Conservation (phyloP, 2,329 filamentous ascomycete species). For the Botrytis medusae region DNA sequence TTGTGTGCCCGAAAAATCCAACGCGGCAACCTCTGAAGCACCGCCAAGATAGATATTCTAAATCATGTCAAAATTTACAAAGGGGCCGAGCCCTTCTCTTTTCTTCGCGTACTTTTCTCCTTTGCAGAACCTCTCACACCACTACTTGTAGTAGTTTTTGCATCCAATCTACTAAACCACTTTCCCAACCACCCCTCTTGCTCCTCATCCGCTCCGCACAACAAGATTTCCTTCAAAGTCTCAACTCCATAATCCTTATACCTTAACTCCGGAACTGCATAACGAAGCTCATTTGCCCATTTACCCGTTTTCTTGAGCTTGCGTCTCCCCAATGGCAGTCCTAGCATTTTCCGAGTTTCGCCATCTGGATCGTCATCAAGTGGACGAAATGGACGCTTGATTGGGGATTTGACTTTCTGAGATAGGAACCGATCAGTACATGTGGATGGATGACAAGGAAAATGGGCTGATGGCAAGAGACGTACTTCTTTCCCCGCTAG, state of each 20-base stretch:
- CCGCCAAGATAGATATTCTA: background rate
- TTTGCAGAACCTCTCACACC: background rate
- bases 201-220: constrained; percentile 5
- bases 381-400: background rate
- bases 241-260: background rate
- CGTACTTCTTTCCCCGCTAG: constrained; percentile 18
- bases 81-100: background rate
- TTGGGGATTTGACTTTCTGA: background rate
- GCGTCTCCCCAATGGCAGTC: constrained; percentile 12
- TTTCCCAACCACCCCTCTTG: constrained; percentile 5
- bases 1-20: background rate
- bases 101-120: background rate
- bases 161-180: constrained; percentile 11
- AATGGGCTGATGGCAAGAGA: background rate
- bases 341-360: constrained; percentile 16
- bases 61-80: background rate
- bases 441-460: background rate
- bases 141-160: background rate
- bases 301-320: constrained; percentile 14
- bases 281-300: background rate
- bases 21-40: background rate
- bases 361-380: constrained; percentile 15
- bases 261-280: constrained; percentile 3
- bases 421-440: background rate
- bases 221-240: constrained; percentile 6